A percentile compares a stretch with the other conserved stretches of the same genome.
Evolutionary conservation across 306 rosid genomes (phyloP).

Genomic region (Glycine latifolia): DNA sequence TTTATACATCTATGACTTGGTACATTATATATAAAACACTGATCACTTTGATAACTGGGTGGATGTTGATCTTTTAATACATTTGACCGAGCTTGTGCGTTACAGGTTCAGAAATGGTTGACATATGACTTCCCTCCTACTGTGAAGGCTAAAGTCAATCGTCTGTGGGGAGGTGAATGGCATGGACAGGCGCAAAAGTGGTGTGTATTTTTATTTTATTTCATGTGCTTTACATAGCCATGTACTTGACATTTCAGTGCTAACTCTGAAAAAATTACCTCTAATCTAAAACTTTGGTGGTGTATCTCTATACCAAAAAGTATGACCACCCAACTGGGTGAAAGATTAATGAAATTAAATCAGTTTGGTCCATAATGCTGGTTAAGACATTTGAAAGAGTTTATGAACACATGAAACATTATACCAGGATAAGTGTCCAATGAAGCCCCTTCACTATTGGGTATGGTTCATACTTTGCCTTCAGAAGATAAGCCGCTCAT

Average conservation of each 20-base stretch:
- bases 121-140: slow-evolving; percentile 96
- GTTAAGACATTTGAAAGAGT: neutral
- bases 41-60: neutral
- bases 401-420: neutral
- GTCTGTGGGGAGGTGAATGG: slow-evolving; percentile 99
- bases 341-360: slow-evolving; percentile 9
- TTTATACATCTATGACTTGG: slow-evolving; percentile 22
- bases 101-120: slow-evolving; percentile 90
- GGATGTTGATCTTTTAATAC: slow-evolving; percentile 25
- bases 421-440: too few species aligned
- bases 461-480: too few species aligned
- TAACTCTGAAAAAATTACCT: neutral
- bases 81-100: slow-evolving; percentile 45
- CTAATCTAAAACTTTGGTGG: neutral
- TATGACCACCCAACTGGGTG: neutral
- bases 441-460: too few species aligned
- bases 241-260: slow-evolving; percentile 4
- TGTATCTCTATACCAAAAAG: neutral
- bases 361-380: neutral
- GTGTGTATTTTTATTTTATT: slow-evolving; percentile 51
- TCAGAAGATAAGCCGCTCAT: too few species aligned
- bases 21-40: neutral
- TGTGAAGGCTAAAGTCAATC: slow-evolving; percentile 93
- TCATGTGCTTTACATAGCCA: slow-evolving; percentile 26
- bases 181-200: slow-evolving; percentile 99